Base-by-base conservation (phyloP, 2,329 filamentous ascomycete species). In the Phialocephala sp. region DNA sequence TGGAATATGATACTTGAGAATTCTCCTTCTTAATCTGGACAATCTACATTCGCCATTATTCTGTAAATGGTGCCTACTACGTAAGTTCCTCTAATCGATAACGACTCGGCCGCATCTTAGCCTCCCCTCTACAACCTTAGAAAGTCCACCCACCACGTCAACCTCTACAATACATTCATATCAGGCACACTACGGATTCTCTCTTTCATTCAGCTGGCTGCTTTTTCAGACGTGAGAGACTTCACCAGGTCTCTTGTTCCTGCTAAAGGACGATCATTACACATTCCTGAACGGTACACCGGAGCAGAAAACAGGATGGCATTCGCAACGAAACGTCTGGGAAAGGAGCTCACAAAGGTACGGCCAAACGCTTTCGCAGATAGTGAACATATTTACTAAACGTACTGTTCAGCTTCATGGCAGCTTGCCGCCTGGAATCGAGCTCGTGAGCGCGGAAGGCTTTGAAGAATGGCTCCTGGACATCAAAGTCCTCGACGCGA, bases 401-500 rank as follows among this genome's bases (percentile, higher is more conserved):
- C 45, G 50, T 11, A 35, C 20, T 37, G 22, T 36, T n/a, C 60
- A 77, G 76, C 74, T 77, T 45, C 73, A 77, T 62, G 70, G 69
- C 41, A 70, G 60, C 55, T 66, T 77, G 4, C 88, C 89, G 47
- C 87, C 87, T 20, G 88, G 88, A 61, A 97, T 99, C 78, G 84
- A 86, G 58, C 87, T 98, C 58, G 88, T 96, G 66, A 87, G 89
- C 57, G 89, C 92, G 64, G 91, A 96, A 56, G 90, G 93, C 77
- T 89, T 97, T 60, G 86, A 92, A 75, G 90, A 95, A 81, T 99
- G 95, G 96, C 83, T 89, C 59, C 89, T 98, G 80, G 96, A 99
- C 77, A 96, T 99, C 62, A 83, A 86, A 71, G 94, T 99, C 60
- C 86, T 98, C 47, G 95, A 98, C 78, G 81, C 86, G 65, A 99